phyloP scores from a whole-genome alignment of 306 rosid genomes.

The Prunus dulcis region DNA sequence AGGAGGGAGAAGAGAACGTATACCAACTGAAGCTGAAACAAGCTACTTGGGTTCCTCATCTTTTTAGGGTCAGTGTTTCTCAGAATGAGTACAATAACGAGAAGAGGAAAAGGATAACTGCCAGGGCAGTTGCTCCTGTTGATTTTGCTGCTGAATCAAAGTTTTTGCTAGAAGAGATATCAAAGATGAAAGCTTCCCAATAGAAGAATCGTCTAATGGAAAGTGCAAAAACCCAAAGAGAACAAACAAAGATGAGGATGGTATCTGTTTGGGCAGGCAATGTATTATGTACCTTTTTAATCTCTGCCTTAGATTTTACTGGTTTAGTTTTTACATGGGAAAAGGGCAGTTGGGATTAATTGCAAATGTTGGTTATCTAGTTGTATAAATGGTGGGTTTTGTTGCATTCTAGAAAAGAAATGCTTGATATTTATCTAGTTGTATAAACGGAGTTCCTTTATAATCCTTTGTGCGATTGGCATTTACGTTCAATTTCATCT shows the following conservation, averaged over 20 bases:
- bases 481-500: background rate
- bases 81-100: slow-evolving; percentile 77
- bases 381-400: background rate
- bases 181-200: slow-evolving; percentile 52
- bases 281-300: background rate
- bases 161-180: slow-evolving; percentile 66
- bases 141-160: slow-evolving; percentile 82
- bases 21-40: slow-evolving; percentile 60
- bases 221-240: background rate
- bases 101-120: slow-evolving; percentile 83
- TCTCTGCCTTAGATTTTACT: background rate
- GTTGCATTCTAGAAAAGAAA: background rate
- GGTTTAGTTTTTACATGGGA: background rate
- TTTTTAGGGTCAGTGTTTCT: slow-evolving; percentile 75
- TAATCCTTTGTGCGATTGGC: background rate
- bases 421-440: background rate
- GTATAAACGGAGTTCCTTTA: background rate
- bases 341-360: background rate
- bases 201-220: slow-evolving; percentile 7
- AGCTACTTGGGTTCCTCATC: slow-evolving; percentile 82
- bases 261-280: background rate
- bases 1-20: slow-evolving; percentile 61
- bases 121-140: slow-evolving; percentile 64
- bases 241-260: background rate
- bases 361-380: background rate